Conservation (phyloP, 345 rosid genomes). For the Lepidium aucheri region DNA sequence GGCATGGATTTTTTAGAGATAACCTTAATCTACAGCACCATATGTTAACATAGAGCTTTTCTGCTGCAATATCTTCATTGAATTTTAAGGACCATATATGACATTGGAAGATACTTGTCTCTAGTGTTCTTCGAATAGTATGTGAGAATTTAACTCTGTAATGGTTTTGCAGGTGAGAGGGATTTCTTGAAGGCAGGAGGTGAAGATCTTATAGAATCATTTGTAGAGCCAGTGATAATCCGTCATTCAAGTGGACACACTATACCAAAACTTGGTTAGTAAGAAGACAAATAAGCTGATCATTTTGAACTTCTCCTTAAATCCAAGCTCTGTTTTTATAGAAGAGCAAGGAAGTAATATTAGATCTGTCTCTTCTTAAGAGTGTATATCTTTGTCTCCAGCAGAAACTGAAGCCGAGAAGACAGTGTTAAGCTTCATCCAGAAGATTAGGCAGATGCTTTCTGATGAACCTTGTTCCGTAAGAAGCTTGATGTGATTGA, state of each 20-base stretch:
- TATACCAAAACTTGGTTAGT: constrained; percentile 45
- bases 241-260: constrained; percentile 40
- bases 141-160: background rate
- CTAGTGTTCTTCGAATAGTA: background rate
- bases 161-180: constrained; percentile 35
- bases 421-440: constrained; percentile 27
- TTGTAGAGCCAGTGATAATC: constrained; percentile 51
- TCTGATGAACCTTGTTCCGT: constrained; percentile 3
- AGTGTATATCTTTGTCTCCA: background rate
- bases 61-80: background rate
- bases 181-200: constrained; percentile 39
- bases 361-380: background rate
- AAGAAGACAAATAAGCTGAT: background rate
- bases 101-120: background rate
- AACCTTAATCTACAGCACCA: background rate
- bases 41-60: background rate
- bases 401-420: constrained; percentile 28
- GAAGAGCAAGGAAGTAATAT: background rate
- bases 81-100: background rate
- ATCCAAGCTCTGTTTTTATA: background rate
- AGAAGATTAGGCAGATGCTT: constrained; percentile 20
- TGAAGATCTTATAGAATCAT: constrained; percentile 29
- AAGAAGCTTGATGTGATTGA: constrained; percentile 19
- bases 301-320: background rate
- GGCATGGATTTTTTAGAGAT: background rate